Percentiles rank a stretch among this genome's conserved stretches.
These are phyloP conservation scores for Allium sativum DNA, from an alignment of 106 monocot species.

Conservation along the genomic window DNA sequence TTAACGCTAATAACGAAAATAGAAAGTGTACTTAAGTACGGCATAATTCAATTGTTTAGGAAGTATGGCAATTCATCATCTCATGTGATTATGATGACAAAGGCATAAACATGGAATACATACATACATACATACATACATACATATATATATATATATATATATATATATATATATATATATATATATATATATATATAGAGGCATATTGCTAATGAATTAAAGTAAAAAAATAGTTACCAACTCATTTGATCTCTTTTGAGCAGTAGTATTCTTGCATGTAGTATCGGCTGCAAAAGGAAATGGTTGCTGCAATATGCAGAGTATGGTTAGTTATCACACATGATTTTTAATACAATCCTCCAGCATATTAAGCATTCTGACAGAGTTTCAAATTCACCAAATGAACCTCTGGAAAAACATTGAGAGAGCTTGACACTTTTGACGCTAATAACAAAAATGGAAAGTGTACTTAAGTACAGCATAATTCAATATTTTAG, in stretches of 20 bases:
- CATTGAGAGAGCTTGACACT: too few species aligned
- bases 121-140: background rate
- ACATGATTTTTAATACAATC: background rate
- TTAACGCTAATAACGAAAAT: too few species aligned
- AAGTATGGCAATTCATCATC: too few species aligned
- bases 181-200: background rate
- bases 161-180: background rate
- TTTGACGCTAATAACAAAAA: too few species aligned
- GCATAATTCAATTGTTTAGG: too few species aligned
- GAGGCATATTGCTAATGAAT: background rate
- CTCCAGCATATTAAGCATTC: too few species aligned
- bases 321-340: background rate
- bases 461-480: too few species aligned
- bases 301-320: constrained; percentile 35
- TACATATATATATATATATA: background rate
- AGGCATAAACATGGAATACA: background rate
- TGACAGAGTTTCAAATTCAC: too few species aligned
- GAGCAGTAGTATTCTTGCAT: constrained; percentile 8
- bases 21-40: too few species aligned
- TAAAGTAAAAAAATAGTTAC: constrained; percentile 10
- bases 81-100: too few species aligned
- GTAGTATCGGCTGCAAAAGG: constrained; percentile 16
- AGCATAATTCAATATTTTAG: too few species aligned
- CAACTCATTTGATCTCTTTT: constrained; percentile 16
- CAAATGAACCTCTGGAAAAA: too few species aligned